Percentiles rank a stretch among this genome's conserved stretches.
Conservation (phyloP, 2,329 filamentous ascomycete genomes). For the Chrysoporthe puriensis region DNA sequence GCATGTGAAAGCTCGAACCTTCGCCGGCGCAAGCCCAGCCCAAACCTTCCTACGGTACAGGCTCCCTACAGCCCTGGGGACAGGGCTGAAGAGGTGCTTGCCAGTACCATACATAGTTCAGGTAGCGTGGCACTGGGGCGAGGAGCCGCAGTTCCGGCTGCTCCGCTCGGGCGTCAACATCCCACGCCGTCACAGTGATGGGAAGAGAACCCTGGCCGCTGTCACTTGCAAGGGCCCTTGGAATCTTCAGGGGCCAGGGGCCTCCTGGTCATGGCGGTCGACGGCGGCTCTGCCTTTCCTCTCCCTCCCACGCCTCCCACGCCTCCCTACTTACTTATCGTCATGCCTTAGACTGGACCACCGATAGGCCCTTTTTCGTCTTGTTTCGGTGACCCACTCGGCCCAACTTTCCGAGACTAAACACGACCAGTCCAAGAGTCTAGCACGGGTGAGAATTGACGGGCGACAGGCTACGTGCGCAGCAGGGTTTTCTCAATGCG, state of each 20-base stretch:
- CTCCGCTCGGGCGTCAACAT: constrained; percentile 4
- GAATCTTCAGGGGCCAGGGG: neutral
- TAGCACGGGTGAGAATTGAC: neutral
- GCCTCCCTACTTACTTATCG: neutral
- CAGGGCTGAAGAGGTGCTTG: no score
- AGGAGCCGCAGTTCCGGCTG: neutral
- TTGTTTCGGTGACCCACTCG: constrained; percentile 25
- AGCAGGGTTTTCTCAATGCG: neutral
- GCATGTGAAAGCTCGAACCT: no score
- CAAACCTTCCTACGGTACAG: no score
- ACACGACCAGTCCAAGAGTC: neutral
- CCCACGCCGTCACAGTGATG: neutral
- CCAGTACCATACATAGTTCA: neutral
- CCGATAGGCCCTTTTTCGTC: constrained; percentile 12
- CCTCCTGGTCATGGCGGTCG: neutral
- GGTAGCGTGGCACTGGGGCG: neutral
- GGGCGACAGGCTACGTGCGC: neutral
- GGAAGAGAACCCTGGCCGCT: neutral
- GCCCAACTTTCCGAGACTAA: constrained; percentile 29
- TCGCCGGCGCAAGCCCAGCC: no score
- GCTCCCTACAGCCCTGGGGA: no score
- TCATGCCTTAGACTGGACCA: constrained; percentile 2
- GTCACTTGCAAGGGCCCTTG: neutral
- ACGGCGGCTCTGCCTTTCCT: constrained; percentile 7
- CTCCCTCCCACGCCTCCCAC: neutral